These are phyloP conservation scores for Aspergillus floridensis DNA, from an alignment of 2,329 filamentous ascomycete species.

Conservation along the genomic window DNA sequence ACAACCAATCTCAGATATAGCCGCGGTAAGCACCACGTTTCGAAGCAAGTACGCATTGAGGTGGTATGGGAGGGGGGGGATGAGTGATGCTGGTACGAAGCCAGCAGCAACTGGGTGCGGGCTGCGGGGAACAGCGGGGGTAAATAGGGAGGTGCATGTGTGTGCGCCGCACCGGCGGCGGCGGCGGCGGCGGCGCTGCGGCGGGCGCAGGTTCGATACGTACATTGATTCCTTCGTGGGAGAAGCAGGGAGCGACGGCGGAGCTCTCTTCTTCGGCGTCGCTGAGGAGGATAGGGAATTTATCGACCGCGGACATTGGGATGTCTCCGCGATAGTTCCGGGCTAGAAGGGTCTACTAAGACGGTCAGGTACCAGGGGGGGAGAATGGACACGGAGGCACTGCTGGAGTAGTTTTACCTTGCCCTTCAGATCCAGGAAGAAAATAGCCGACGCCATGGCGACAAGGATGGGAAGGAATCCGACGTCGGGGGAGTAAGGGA, in stretches of 20 bases:
- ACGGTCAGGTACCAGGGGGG: slow-evolving; percentile 18
- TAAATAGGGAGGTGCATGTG: slow-evolving; percentile 6
- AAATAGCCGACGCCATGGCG: slow-evolving; percentile 92
- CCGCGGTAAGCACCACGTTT: neutral
- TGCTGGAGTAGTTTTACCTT: slow-evolving; percentile 64
- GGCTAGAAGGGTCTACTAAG: slow-evolving; percentile 81
- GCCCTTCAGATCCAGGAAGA: slow-evolving; percentile 99
- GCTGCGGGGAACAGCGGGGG: slow-evolving; percentile 20
- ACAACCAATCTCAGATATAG: neutral
- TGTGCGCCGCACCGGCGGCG: neutral
- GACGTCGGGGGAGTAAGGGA: slow-evolving; percentile 10
- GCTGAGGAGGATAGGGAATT: slow-evolving; percentile 91
- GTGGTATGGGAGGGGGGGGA: neutral
- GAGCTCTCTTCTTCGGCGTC: slow-evolving; percentile 99
- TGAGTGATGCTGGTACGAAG: neutral
- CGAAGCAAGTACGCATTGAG: neutral
- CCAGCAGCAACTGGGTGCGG: neutral
- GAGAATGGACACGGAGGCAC: slow-evolving; percentile 1
- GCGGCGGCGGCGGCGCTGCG: neutral
- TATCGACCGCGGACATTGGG: slow-evolving; percentile 98
- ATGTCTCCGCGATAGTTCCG: slow-evolving; percentile 98
- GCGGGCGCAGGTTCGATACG: slow-evolving; percentile 34
- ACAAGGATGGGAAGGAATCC: slow-evolving; percentile 16
- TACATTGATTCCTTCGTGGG: slow-evolving; percentile 96
- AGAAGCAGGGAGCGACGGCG: slow-evolving; percentile 95